Conservation (phyloP, 2,329 filamentous ascomycete genomes). For the Penicillium hesseltinei region DNA sequence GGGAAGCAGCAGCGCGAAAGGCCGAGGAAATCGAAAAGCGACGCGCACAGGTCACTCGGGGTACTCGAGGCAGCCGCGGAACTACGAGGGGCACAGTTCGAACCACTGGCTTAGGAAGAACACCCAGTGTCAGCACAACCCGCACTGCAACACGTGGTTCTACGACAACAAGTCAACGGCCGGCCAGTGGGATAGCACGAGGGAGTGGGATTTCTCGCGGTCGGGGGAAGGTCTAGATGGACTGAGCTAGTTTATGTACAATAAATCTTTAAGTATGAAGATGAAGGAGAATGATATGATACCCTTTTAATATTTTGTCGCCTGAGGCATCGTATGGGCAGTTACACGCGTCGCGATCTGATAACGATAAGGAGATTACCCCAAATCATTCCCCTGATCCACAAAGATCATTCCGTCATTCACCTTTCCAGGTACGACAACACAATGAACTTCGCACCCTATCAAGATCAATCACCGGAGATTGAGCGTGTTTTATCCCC, state of each 20-base stretch:
- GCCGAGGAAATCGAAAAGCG: slow-evolving; percentile 50
- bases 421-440: background rate
- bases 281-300: slow-evolving; percentile 22
- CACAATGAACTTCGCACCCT: slow-evolving; percentile 90
- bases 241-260: slow-evolving; percentile 15
- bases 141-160: slow-evolving; percentile 32
- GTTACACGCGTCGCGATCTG: slow-evolving; percentile 15
- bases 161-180: slow-evolving; percentile 37
- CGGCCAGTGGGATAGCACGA: slow-evolving; percentile 41
- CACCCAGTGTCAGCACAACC: slow-evolving; percentile 33
- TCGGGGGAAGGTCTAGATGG: slow-evolving; percentile 30
- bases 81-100: slow-evolving; percentile 36
- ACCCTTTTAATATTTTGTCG: slow-evolving; percentile 4
- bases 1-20: slow-evolving; percentile 62
- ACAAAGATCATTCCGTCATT: slow-evolving; percentile 1
- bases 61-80: slow-evolving; percentile 33
- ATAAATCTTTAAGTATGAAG: slow-evolving; percentile 18
- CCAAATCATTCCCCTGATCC: slow-evolving; percentile 6
- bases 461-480: slow-evolving; percentile 90
- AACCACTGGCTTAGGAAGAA: slow-evolving; percentile 36
- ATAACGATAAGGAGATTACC: slow-evolving; percentile 10
- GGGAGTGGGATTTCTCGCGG: slow-evolving; percentile 37
- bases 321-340: slow-evolving; percentile 12
- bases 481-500: slow-evolving; percentile 77
- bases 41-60: slow-evolving; percentile 35